Conservation (phyloP, 352 stramenopile genomes). For the Globisporangium rhizosaccharum region DNA sequence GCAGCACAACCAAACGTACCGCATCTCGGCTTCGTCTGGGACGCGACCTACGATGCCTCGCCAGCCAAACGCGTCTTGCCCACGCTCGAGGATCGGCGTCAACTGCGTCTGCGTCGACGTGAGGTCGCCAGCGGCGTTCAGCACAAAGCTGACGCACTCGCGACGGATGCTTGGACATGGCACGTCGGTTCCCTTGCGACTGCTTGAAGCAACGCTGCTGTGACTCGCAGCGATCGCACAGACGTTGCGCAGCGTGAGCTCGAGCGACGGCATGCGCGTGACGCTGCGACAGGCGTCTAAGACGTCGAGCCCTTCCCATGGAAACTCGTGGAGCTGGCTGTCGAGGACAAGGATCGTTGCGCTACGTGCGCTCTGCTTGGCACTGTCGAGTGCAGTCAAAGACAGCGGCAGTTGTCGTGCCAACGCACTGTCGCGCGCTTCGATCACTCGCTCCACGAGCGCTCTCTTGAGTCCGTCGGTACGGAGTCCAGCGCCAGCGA, state of each 20-base stretch:
- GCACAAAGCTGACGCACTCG: slow-evolving; percentile 43
- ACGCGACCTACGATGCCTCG: slow-evolving; percentile 38
- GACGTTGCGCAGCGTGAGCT: slow-evolving; percentile 41
- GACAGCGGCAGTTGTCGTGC: slow-evolving; percentile 3
- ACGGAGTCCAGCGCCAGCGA: slow-evolving; percentile 23
- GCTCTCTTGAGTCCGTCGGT: slow-evolving; percentile 46
- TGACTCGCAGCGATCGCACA: neutral
- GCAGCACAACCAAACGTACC: slow-evolving; percentile 23
- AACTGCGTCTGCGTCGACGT: slow-evolving; percentile 57
- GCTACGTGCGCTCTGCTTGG: neutral
- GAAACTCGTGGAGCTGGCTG: slow-evolving; percentile 61
- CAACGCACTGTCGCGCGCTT: slow-evolving; percentile 22
- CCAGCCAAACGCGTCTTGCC: slow-evolving; percentile 33
- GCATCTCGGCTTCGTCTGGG: slow-evolving; percentile 43
- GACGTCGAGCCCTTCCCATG: slow-evolving; percentile 75
- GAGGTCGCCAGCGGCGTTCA: slow-evolving; percentile 77
- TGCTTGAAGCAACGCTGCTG: neutral
- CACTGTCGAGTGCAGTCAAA: neutral
- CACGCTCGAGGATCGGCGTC: slow-evolving; percentile 41
- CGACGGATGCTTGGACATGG: slow-evolving; percentile 16
- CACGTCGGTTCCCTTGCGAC: neutral
- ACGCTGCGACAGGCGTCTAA: slow-evolving; percentile 33
- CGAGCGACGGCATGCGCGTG: slow-evolving; percentile 72
- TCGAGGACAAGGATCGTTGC: slow-evolving; percentile 66
- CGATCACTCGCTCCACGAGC: slow-evolving; percentile 34